Conservation (phyloP, 2,329 filamentous ascomycete species). For the Aspergillus aculeatinus region DNA sequence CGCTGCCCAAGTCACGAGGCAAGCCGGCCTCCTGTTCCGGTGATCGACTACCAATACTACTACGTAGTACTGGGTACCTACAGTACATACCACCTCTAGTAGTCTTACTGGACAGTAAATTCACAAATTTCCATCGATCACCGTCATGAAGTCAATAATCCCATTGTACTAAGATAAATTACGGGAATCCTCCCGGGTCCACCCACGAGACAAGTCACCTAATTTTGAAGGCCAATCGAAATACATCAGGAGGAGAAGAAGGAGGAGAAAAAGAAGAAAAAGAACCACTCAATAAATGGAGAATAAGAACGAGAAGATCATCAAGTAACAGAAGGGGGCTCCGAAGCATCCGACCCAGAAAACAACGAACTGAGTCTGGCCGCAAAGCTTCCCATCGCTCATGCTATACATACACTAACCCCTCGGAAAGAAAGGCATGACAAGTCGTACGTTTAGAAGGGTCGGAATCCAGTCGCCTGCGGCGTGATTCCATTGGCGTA, state of each 20-base stretch:
- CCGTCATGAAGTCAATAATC: constrained; percentile 6
- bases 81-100: no score
- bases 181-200: background rate
- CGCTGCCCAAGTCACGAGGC: background rate
- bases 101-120: no score
- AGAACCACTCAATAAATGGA: constrained; percentile 4
- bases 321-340: constrained; percentile 16
- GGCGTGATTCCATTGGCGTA: constrained; percentile 88
- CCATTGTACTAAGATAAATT: constrained; percentile 4
- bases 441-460: constrained; percentile 45
- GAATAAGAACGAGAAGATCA: constrained; percentile 10
- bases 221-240: constrained; percentile 19
- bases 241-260: constrained; percentile 24
- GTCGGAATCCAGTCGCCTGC: constrained; percentile 76
- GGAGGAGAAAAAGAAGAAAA: constrained; percentile 11
- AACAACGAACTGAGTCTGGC: constrained; percentile 5
- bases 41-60: background rate
- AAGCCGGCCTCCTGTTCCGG: background rate
- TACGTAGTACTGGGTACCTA: no score
- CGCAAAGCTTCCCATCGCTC: constrained; percentile 29
- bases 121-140: background rate
- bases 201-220: background rate
- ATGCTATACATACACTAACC: constrained; percentile 35
- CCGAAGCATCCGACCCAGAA: constrained; percentile 13
- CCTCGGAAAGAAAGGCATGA: constrained; percentile 15